A percentile compares a stretch with the other conserved stretches of the same genome.
Conservation (phyloP, 176 grass and related monocot genomes). For the Triticum timopheevii region DNA sequence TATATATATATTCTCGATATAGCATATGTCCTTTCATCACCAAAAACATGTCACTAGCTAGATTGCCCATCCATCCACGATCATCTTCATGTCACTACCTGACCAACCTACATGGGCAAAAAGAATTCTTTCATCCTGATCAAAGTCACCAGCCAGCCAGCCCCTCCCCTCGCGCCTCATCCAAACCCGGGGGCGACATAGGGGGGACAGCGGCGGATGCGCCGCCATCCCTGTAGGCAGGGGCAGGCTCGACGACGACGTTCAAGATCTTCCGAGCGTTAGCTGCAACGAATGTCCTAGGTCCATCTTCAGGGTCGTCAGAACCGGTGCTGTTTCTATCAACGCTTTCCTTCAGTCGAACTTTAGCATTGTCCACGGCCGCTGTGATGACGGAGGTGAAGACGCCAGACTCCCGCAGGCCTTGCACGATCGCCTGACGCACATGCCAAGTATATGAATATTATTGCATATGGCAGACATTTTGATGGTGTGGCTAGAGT, state of each 20-base stretch:
- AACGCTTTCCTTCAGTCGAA: conserved; percentile 23
- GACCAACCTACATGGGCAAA: not conserved
- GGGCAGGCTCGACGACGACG: not conserved
- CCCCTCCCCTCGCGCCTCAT: not conserved
- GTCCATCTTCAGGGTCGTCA: not conserved
- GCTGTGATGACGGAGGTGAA: conserved; percentile 78
- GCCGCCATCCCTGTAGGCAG: not conserved
- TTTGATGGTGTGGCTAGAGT: not conserved
- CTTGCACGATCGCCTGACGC: conserved; percentile 76
- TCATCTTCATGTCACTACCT: not conserved
- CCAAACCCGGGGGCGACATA: conserved; percentile 56
- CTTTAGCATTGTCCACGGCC: conserved; percentile 17
- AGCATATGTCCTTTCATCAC: no score
- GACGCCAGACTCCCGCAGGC: conserved; percentile 72
- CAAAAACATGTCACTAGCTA: no score
- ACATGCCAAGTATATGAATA: not conserved
- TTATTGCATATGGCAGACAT: conserved; percentile 12
- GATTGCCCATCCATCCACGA: not conserved
- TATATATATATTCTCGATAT: no score
- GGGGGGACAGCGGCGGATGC: conserved; percentile 62
- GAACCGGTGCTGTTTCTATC: conserved; percentile 20
- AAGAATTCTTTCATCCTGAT: not conserved
- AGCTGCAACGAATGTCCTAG: not conserved
- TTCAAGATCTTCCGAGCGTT: conserved; percentile 64
- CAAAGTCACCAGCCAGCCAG: not conserved